A percentile compares a stretch with the other conserved stretches of the same genome.
Conservation (phyloP, 805 yeast genomes). For the Tetrapisispora fleetii region DNA sequence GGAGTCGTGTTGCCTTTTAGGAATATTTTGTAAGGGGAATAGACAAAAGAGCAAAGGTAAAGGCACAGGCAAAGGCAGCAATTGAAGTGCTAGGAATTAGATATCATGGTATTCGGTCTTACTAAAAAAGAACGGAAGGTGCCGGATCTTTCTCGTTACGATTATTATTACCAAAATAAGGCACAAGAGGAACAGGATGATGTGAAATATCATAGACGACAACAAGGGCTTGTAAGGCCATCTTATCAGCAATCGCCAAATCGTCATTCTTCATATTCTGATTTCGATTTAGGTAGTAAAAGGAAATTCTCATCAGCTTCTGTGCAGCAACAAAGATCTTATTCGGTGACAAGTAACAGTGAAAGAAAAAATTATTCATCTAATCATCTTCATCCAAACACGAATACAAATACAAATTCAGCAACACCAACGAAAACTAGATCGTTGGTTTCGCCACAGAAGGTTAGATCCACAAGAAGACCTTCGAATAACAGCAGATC, state of each 20-base stretch:
- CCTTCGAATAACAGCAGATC: conserved; percentile 4
- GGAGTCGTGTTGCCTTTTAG: no score
- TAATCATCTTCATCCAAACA: no score
- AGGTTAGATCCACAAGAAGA: neutral
- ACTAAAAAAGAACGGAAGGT: conserved; percentile 22
- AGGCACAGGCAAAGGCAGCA: no score
- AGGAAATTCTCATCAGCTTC: neutral
- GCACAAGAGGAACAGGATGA: conserved; percentile 12
- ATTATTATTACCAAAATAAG: conserved; percentile 23
- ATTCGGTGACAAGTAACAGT: conserved; percentile 2
- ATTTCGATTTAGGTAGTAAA: neutral
- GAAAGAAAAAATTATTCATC: neutral
- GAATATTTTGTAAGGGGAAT: neutral
- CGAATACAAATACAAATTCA: neutral
- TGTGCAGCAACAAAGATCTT: conserved; percentile 2
- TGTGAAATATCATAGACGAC: neutral
- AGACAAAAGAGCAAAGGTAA: no score
- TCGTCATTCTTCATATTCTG: neutral
- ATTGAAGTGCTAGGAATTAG: neutral
- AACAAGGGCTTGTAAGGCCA: neutral
- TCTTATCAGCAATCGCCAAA: neutral
- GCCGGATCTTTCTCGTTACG: conserved; percentile 32
- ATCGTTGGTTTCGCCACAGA: conserved; percentile 1
- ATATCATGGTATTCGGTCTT: conserved; percentile 18
- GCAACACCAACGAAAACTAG: neutral